Conservation (phyloP, 768 basidiomycete species). For the Kwoniella dejecticola region DNA sequence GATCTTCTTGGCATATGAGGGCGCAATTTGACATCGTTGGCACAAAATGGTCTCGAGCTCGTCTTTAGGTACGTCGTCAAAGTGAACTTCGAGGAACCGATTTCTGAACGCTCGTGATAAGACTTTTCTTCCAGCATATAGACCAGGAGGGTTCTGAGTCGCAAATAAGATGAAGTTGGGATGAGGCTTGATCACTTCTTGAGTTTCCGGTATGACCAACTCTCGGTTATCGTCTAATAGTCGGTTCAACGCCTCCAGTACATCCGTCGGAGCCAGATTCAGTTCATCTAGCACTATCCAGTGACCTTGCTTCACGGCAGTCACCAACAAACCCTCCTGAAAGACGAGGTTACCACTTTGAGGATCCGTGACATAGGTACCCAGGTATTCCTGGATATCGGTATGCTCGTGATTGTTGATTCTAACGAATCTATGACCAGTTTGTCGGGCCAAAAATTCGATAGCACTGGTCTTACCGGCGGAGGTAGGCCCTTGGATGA, state of each 20-base stretch:
- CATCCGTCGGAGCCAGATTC: conserved; percentile 96
- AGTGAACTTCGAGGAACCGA: conserved; percentile 96
- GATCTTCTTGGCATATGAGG: conserved; percentile 86
- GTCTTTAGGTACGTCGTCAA: conserved; percentile 90
- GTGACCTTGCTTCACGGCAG: conserved; percentile 83
- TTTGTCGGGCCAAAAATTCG: conserved; percentile 88
- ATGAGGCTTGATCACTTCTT: conserved; percentile 89
- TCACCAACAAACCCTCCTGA: conserved; percentile 89
- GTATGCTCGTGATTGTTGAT: conserved; percentile 99
- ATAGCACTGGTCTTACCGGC: conserved; percentile 96
- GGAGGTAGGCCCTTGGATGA: conserved; percentile 97
- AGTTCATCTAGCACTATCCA: conserved; percentile 99
- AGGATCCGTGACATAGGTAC: conserved; percentile 92
- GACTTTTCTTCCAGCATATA: conserved; percentile 93
- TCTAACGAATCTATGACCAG: conserved; percentile 92
- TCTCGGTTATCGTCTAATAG: conserved; percentile 97
- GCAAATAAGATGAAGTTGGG: conserved; percentile 97
- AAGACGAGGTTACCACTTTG: conserved; percentile 90
- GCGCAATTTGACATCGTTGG: conserved; percentile 86
- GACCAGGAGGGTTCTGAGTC: conserved; percentile 94
- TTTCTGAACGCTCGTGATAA: conserved; percentile 94
- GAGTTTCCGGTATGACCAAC: conserved; percentile 90
- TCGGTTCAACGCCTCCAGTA: conserved; percentile 93
- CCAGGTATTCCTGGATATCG: conserved; percentile 97
- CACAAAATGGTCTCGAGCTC: conserved; percentile 94